Base-by-base conservation (phyloP, 1,284 basidiomycete genomes). In the Sphagnurus paluster region DNA sequence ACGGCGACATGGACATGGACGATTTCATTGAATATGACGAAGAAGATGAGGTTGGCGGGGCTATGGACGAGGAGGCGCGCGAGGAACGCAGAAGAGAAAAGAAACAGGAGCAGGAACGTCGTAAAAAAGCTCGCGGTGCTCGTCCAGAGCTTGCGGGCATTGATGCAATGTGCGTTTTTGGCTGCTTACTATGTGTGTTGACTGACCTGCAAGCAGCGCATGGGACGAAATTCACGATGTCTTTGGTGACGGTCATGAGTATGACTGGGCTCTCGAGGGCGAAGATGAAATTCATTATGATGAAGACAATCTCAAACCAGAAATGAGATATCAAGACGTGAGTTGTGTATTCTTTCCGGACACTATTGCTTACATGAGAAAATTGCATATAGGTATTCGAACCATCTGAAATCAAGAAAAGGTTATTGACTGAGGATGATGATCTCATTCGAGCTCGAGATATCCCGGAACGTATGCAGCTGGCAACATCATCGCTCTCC, bases 161-260 rank as follows among this genome's bases (percentile, higher is more conserved):
- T 49, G 93, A 94, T 59, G 84, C 89, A 37, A 84, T 79, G 91
- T 93, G 64, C 67, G 87, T 75, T 14, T 21, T 33, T 25, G 38
- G 20, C 23, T 52, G 35, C 28, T 29, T 36, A 17, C 20, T 19
- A 19, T 48, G 44, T 47, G 39, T 38, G 49, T 25, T 47, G 40
- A 57, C 57, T 56, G 47, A 61, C 56, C n/a, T 50, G 40, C 26
- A 39, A 42, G 11, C 52, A 98, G 95, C 61, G 90, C 94, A 25
- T 98, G 94, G 93, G 89, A 93, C 49, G 97, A 98, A 69, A 90
- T 99, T 39, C 89, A 90, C 53, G 96, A 95, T 53, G 93, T 99
- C 8, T 99, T 99, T 61, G 97, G 97, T 28, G 92, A 97, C 57
- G 97, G 97, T 14, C 86, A 90, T 59, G 96, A 99, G 56, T 99